phyloP scores from a whole-genome alignment of 2,329 filamentous ascomycete species.

The Elsinoe ampelina region DNA sequence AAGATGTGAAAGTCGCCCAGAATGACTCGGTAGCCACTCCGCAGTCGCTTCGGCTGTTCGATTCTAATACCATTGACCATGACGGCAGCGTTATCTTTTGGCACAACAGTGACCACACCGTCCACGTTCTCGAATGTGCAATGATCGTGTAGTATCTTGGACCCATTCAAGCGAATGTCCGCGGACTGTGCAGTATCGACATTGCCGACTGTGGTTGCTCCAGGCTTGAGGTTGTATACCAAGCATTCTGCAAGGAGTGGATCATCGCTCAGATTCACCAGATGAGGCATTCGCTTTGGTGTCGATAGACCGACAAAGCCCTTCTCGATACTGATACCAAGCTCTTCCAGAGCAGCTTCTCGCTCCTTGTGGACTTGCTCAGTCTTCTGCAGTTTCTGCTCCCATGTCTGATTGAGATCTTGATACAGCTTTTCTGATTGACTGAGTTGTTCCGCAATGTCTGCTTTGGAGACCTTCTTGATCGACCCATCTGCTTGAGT shows the following conservation, averaged over 20 bases:
- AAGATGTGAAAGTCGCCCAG: slow-evolving; percentile 98
- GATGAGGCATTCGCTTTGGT: slow-evolving; percentile 97
- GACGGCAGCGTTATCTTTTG: slow-evolving; percentile 82
- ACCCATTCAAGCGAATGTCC: slow-evolving; percentile 89
- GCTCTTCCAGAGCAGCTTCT: slow-evolving; percentile 86
- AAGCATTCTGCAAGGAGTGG: slow-evolving; percentile 90
- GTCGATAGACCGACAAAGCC: slow-evolving; percentile 91
- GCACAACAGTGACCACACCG: slow-evolving; percentile 83
- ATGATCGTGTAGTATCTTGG: slow-evolving; percentile 83
- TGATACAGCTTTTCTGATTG: slow-evolving; percentile 94
- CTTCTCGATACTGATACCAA: slow-evolving; percentile 98
- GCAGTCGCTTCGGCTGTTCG: slow-evolving; percentile 71
- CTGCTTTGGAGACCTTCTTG: slow-evolving; percentile 95
- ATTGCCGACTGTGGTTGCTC: slow-evolving; percentile 87
- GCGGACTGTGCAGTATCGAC: slow-evolving; percentile 74
- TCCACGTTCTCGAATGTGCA: slow-evolving; percentile 91
- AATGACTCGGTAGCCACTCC: slow-evolving; percentile 90
- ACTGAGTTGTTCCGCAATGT: slow-evolving; percentile 91
- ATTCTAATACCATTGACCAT: slow-evolving; percentile 97
- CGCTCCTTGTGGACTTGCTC: slow-evolving; percentile 97
- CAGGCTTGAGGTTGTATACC: slow-evolving; percentile 96
- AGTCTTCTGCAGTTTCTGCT: slow-evolving; percentile 88
- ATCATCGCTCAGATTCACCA: slow-evolving; percentile 79
- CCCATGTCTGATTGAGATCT: slow-evolving; percentile 97
- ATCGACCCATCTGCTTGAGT: slow-evolving; percentile 73